These are phyloP conservation scores for Melanomma pulvis-pyrius DNA, from an alignment of 495 filamentous ascomycete species.

Conservation along the genomic window DNA sequence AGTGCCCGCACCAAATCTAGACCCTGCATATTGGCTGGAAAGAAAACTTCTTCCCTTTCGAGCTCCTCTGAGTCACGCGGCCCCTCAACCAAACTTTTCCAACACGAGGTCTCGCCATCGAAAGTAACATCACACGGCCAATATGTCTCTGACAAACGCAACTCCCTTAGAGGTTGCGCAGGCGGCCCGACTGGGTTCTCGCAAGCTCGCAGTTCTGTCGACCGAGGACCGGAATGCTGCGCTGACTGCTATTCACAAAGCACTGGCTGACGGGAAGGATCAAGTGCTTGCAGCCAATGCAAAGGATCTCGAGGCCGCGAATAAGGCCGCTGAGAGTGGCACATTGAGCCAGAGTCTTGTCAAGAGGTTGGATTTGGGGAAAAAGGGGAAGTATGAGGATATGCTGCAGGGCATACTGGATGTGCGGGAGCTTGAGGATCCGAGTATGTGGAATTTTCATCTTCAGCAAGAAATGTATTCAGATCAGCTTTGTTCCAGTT, in stretches of 20 bases:
- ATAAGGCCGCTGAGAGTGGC: slow-evolving; percentile 70
- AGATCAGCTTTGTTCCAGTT: not conserved
- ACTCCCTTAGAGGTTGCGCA: slow-evolving; percentile 46
- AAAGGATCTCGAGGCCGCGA: slow-evolving; percentile 74
- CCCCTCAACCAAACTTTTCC: not conserved
- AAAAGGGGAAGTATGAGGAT: slow-evolving; percentile 90
- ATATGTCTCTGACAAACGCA: slow-evolving; percentile 51
- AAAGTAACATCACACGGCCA: slow-evolving; percentile 12
- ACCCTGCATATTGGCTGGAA: slow-evolving; percentile 22
- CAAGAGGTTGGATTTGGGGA: slow-evolving; percentile 84
- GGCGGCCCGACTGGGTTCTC: slow-evolving; percentile 44
- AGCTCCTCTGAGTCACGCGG: slow-evolving; percentile 28
- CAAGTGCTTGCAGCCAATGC: slow-evolving; percentile 85
- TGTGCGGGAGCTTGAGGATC: slow-evolving; percentile 84
- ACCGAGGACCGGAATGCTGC: slow-evolving; percentile 71
- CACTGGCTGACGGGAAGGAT: slow-evolving; percentile 66
- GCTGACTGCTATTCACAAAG: slow-evolving; percentile 76
- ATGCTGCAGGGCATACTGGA: slow-evolving; percentile 96
- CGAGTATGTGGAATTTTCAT: slow-evolving; percentile 59
- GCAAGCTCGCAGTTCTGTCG: slow-evolving; percentile 45
- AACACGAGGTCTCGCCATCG: slow-evolving; percentile 12
- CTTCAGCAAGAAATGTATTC: not conserved
- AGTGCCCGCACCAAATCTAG: not conserved
- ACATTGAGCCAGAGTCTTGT: slow-evolving; percentile 80
- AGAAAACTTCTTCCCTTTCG: slow-evolving; percentile 17